Percentiles rank a stretch among this genome's conserved stretches.
These are phyloP conservation scores for Colletotrichum trifolii DNA, from an alignment of 2,329 filamentous ascomycete genomes.

Conservation along the genomic window DNA sequence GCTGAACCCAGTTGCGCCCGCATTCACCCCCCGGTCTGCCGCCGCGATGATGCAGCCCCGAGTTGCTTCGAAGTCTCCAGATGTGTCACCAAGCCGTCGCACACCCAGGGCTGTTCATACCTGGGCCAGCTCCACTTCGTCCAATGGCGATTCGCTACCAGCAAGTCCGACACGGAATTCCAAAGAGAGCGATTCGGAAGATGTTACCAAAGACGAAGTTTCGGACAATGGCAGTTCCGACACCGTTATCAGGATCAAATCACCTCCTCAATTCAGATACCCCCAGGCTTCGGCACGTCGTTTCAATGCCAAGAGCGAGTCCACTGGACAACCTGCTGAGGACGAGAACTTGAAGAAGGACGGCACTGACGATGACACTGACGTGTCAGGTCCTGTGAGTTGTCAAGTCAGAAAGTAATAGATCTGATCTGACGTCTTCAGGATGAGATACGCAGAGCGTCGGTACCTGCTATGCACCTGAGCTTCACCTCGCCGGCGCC, in stretches of 20 bases:
- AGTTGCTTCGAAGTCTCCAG: neutral
- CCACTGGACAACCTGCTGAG: constrained; percentile 4
- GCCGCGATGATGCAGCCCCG: constrained; percentile 19
- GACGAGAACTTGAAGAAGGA: neutral
- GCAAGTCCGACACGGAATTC: too few relatives aligned
- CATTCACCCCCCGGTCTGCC: constrained; percentile 61
- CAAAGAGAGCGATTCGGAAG: neutral
- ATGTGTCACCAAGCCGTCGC: neutral
- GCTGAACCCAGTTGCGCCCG: constrained; percentile 66
- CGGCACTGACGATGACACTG: neutral
- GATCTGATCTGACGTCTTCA: neutral
- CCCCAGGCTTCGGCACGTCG: constrained; percentile 17
- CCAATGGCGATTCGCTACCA: constrained; percentile 4
- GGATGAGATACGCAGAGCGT: constrained; percentile 18
- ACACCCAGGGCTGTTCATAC: neutral
- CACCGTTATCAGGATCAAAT: constrained; percentile 28
- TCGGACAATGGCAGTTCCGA: constrained; percentile 21
- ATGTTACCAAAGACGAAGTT: neutral
- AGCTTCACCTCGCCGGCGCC: neutral
- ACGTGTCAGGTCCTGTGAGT: constrained; percentile 7
- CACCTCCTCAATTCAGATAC: constrained; percentile 17
- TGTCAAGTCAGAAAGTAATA: neutral
- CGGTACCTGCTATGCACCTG: constrained; percentile 13
- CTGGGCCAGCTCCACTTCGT: constrained; percentile 30
- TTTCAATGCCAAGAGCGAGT: constrained; percentile 31